Evolutionary conservation across 2,329 filamentous ascomycete species (phyloP).

Genomic region (Teratosphaeria zuluensis): DNA sequence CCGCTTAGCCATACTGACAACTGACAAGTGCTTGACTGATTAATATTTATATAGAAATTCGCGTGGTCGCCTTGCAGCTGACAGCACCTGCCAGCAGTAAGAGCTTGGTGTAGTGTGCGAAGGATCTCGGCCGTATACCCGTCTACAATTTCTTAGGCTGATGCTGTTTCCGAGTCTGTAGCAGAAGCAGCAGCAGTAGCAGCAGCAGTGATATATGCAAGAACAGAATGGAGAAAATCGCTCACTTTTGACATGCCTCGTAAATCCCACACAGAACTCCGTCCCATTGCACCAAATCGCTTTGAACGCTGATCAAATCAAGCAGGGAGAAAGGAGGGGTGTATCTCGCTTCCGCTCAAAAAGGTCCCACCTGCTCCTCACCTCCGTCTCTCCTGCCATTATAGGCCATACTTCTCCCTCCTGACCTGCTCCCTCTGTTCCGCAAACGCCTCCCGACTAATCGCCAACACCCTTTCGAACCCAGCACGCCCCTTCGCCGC

Average conservation of each 20-base stretch:
- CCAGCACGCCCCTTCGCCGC: conserved; percentile 83
- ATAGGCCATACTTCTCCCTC: conserved; percentile 3
- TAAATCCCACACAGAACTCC: neutral
- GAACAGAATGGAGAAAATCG: neutral
- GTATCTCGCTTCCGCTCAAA: too few species aligned
- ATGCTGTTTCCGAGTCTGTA: neutral
- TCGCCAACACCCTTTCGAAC: conserved; percentile 88
- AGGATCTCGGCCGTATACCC: neutral
- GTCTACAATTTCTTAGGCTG: neutral
- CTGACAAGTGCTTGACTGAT: too few species aligned
- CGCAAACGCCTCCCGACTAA: conserved; percentile 83
- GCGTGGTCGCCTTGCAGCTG: too few species aligned
- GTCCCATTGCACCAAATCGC: neutral
- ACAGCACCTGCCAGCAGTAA: too few species aligned
- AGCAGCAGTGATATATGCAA: neutral
- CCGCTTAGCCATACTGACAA: too few species aligned
- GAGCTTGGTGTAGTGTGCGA: too few species aligned
- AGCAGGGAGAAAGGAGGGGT: neutral
- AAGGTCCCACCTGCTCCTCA: neutral
- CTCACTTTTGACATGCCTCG: neutral
- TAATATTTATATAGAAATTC: too few species aligned
- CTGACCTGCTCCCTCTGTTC: conserved; percentile 63
- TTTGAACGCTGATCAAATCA: neutral
- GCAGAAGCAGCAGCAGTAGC: neutral
- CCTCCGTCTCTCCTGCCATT: neutral